Conservation (phyloP, 2,329 filamentous ascomycete genomes). For the Sphaerostilbella broomeana region DNA sequence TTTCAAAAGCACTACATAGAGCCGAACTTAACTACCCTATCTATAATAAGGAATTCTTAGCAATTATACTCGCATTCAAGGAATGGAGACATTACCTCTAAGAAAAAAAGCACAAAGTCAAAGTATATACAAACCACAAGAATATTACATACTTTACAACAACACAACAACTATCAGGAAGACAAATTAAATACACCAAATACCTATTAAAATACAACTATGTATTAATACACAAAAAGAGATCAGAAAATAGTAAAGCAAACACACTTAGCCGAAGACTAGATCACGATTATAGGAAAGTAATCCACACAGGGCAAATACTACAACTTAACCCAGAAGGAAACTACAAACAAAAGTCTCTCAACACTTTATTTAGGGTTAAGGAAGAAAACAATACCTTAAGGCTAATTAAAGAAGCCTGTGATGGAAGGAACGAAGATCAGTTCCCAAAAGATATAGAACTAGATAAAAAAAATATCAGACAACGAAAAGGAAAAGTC, state of each 20-base stretch:
- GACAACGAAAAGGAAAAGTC: no score
- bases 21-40: slow-evolving; percentile 14
- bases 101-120: slow-evolving; percentile 3
- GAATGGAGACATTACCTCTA: slow-evolving; percentile 13
- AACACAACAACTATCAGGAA: slow-evolving; percentile 5
- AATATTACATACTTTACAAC: slow-evolving; percentile 1
- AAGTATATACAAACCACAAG: slow-evolving; percentile 5
- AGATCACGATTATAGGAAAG: neutral
- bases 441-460: no score
- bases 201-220: slow-evolving; percentile 14
- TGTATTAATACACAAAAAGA: slow-evolving; percentile 14
- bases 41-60: neutral
- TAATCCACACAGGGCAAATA: neutral
- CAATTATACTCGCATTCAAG: slow-evolving; percentile 5
- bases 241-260: slow-evolving; percentile 12
- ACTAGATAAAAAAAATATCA: no score
- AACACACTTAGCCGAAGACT: slow-evolving; percentile 2
- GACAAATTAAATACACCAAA: neutral
- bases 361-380: neutral
- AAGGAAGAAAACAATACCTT: neutral
- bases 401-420: neutral
- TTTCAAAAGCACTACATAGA: slow-evolving; percentile 13
- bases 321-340: neutral
- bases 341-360: neutral
- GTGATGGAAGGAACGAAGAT: no score